Conservation (phyloP, 306 rosid genomes). For the Glycine tomentella region DNA sequence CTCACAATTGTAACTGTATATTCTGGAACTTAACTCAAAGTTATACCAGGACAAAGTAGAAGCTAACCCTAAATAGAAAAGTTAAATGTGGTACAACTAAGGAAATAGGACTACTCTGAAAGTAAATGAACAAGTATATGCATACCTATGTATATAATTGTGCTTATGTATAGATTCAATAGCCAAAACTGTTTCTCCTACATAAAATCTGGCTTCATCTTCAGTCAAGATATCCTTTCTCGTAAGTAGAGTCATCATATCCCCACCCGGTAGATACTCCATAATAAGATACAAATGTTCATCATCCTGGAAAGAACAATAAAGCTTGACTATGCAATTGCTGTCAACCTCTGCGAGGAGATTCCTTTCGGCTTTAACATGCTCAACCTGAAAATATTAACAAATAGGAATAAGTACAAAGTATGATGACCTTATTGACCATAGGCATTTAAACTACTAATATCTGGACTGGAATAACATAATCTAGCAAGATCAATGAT, state of each 20-base stretch:
- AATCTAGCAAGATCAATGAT: conserved; percentile 39
- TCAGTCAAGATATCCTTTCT: conserved; percentile 96
- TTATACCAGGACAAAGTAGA: conserved; percentile 25
- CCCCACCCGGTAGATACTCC: conserved; percentile 99
- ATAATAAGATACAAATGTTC: conserved; percentile 91
- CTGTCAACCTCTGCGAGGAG: conserved; percentile 99
- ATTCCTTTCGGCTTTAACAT: conserved; percentile 97
- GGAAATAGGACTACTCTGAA: conserved; percentile 4
- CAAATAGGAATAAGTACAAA: conserved; percentile 37
- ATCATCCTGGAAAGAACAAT: conserved; percentile 95
- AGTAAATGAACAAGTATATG: conserved; percentile 30
- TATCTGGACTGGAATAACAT: conserved; percentile 33
- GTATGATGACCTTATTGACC: conserved; percentile 27
- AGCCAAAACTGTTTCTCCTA: conserved; percentile 89
- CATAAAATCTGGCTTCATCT: conserved; percentile 94
- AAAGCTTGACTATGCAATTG: conserved; percentile 95
- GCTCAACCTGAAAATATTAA: conserved; percentile 76
- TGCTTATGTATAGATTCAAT: conserved; percentile 95
- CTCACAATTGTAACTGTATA: conserved; percentile 5
- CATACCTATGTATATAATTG: conserved; percentile 94
- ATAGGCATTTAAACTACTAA: conserved; percentile 7
- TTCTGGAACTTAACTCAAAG: conserved; percentile 31
- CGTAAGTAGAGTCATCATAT: conserved; percentile 99
- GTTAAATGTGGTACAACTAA: conserved; percentile 13
- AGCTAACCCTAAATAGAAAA: conserved; percentile 24